phyloP scores from a whole-genome alignment of 768 basidiomycete species.

The Auriscalpium orientale region DNA sequence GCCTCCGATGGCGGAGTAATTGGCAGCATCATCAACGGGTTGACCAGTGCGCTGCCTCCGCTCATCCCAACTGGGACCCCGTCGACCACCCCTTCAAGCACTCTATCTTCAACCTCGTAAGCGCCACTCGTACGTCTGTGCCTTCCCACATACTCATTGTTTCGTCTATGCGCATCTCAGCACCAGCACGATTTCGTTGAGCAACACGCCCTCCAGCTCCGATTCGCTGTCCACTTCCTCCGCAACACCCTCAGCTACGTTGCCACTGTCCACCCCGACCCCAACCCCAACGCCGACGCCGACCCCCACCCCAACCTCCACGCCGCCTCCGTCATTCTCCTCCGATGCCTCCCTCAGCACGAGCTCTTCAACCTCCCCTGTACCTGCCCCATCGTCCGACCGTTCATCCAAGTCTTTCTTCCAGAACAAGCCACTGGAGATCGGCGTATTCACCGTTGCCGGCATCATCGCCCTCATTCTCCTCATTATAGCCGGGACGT shows the following conservation, averaged over 20 bases:
- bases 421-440: constrained; percentile 57
- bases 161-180: background rate
- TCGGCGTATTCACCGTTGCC: constrained; percentile 46
- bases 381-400: constrained; percentile 21
- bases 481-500: constrained; percentile 36
- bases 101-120: constrained; percentile 17
- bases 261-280: background rate
- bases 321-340: constrained; percentile 1
- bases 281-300: constrained; percentile 1
- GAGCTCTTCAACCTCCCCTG: constrained; percentile 18
- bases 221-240: background rate
- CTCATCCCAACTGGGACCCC: constrained; percentile 3
- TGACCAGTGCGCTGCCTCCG: constrained; percentile 3
- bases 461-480: constrained; percentile 42
- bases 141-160: background rate
- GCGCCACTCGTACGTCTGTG: background rate
- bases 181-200: background rate
- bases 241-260: background rate
- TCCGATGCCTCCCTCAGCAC: constrained; percentile 16
- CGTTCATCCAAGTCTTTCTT: constrained; percentile 38
- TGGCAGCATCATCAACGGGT: constrained; percentile 1
- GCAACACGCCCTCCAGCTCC: background rate
- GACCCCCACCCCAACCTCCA: background rate
- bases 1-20: constrained; percentile 5
- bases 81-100: constrained; percentile 15